Percentiles rank a stretch among this genome's conserved stretches.
Evolutionary conservation across 805 yeast species (phyloP).

Genomic region (Limtongozyma cylindracea): DNA sequence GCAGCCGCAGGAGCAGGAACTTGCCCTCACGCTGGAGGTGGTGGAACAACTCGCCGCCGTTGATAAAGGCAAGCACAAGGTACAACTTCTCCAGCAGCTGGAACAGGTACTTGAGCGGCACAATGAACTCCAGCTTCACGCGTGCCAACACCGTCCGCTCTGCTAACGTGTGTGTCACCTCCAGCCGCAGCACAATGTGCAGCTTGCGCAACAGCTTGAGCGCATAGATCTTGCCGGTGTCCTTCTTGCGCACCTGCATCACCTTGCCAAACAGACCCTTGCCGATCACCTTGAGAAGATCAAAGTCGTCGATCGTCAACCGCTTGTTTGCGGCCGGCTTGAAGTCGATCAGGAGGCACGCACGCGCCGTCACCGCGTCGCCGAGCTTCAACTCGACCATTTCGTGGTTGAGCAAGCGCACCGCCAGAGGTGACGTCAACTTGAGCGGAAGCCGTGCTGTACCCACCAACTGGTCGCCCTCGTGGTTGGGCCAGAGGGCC

Average conservation of each 20-base stretch:
- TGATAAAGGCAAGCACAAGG: constrained; percentile 74
- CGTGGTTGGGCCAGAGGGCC: constrained; percentile 20
- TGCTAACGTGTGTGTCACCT: constrained; percentile 88
- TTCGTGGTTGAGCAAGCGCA: constrained; percentile 42
- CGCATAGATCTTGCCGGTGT: constrained; percentile 86
- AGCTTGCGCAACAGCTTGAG: constrained; percentile 83
- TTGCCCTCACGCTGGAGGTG: constrained; percentile 82
- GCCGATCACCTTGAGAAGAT: constrained; percentile 81
- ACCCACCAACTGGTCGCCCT: constrained; percentile 17
- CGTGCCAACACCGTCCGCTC: constrained; percentile 89
- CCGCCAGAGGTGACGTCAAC: constrained; percentile 20
- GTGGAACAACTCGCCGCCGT: constrained; percentile 92
- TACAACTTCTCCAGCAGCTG: constrained; percentile 93
- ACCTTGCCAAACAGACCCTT: constrained; percentile 98
- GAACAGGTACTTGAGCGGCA: constrained; percentile 86
- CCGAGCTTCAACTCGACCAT: constrained; percentile 10
- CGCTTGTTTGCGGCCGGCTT: constrained; percentile 37
- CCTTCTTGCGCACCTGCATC: constrained; percentile 94
- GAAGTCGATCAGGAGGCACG: constrained; percentile 42
- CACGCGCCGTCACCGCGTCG: constrained; percentile 22
- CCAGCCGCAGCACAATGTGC: constrained; percentile 81
- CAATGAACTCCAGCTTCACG: constrained; percentile 86
- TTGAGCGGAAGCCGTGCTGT: constrained; percentile 37
- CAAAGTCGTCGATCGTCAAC: constrained; percentile 76
- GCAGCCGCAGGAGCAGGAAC: constrained; percentile 68